phyloP scores from a whole-genome alignment of 768 basidiomycete species.

The Roridomyces roridus region DNA sequence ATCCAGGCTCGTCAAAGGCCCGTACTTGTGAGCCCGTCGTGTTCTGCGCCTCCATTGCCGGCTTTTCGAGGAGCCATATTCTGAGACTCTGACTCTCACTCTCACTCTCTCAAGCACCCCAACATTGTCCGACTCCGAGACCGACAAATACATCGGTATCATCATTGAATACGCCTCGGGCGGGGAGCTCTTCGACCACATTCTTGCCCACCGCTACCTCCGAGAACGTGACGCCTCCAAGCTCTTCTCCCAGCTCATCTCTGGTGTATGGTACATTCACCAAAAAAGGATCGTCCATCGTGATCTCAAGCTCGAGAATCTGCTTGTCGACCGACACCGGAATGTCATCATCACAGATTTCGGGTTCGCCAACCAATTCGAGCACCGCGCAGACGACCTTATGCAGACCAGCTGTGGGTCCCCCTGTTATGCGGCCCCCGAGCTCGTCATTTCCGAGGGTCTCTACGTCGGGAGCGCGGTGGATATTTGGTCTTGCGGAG shows the following conservation, averaged over 20 bases:
- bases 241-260: constrained; percentile 97
- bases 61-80: too few relatives aligned
- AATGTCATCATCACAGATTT: constrained; percentile 99
- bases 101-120: too few relatives aligned
- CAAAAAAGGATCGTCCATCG: constrained; percentile 99
- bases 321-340: constrained; percentile 94
- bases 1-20: too few relatives aligned
- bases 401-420: constrained; percentile 99
- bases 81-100: too few relatives aligned
- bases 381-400: constrained; percentile 89
- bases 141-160: constrained; percentile 99
- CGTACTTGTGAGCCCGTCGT: too few relatives aligned
- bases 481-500: constrained; percentile 97
- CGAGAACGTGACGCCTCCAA: constrained; percentile 93
- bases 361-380: constrained; percentile 98
- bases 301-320: constrained; percentile 98
- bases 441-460: constrained; percentile 96
- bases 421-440: constrained; percentile 98
- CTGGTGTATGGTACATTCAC: constrained; percentile 87
- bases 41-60: too few relatives aligned
- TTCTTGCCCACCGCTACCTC: constrained; percentile 95
- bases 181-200: constrained; percentile 98
- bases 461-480: constrained; percentile 97
- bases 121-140: constrained; percentile 97
- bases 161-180: constrained; percentile 98